Conservation (phyloP, 306 rosid species). For the Delonix regia region DNA sequence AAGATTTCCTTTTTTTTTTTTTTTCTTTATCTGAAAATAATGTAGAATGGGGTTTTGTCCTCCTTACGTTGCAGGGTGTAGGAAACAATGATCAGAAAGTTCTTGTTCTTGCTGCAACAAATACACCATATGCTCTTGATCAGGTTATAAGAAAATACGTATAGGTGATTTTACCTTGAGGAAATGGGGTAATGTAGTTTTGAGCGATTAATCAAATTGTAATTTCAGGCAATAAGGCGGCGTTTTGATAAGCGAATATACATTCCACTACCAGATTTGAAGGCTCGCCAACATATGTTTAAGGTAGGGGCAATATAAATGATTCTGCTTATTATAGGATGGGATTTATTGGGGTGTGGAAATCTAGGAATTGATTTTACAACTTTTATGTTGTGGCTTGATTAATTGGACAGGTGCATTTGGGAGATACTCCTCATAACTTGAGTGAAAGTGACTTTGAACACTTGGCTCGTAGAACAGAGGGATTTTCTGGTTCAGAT, state of each 20-base stretch:
- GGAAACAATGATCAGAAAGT: slow-evolving; percentile 94
- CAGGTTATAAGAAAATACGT: slow-evolving; percentile 63
- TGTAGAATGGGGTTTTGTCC: not conserved
- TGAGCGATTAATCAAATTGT: slow-evolving; percentile 42
- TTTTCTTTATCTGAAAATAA: not conserved
- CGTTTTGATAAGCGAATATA: slow-evolving; percentile 99
- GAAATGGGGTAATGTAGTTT: slow-evolving; percentile 12
- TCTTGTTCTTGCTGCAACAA: slow-evolving; percentile 99
- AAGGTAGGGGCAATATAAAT: slow-evolving; percentile 57
- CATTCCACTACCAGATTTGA: slow-evolving; percentile 93
- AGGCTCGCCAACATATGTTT: slow-evolving; percentile 98
- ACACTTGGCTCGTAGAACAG: slow-evolving; percentile 75
- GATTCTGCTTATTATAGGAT: slow-evolving; percentile 24
- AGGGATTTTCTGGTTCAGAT: slow-evolving; percentile 98
- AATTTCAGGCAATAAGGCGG: slow-evolving; percentile 90
- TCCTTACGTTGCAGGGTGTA: slow-evolving; percentile 24
- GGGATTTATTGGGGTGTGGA: slow-evolving; percentile 15
- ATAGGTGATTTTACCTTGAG: slow-evolving; percentile 9
- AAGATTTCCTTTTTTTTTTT: not conserved
- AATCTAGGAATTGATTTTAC: slow-evolving; percentile 26
- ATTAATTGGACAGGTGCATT: slow-evolving; percentile 78
- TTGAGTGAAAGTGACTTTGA: slow-evolving; percentile 88
- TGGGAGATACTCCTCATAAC: slow-evolving; percentile 97
- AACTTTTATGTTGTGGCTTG: slow-evolving; percentile 25
- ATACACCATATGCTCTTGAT: slow-evolving; percentile 96